Conservation (phyloP, 108 stramenopile genomes). For the Cyclotella cryptica region DNA sequence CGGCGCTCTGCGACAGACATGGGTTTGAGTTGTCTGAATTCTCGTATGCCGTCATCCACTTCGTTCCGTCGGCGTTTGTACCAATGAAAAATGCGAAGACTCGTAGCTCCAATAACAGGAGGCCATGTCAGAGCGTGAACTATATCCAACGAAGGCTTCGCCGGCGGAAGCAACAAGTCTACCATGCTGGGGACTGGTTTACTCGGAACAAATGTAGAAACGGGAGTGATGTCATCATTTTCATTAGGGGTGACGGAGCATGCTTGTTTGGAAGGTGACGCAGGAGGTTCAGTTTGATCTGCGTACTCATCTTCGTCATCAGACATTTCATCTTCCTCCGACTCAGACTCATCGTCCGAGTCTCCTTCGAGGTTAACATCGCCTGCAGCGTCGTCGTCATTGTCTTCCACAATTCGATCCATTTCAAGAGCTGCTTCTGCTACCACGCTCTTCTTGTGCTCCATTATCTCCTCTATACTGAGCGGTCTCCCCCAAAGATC, state of each 20-base stretch:
- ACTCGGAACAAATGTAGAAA: conserved; percentile 63
- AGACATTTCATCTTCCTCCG: conserved; percentile 63
- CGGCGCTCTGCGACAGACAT: conserved; percentile 74
- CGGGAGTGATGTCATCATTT: conserved; percentile 59
- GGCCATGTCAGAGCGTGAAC: conserved; percentile 79
- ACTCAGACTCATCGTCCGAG: conserved; percentile 69
- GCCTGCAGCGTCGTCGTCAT: conserved; percentile 59
- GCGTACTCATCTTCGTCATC: conserved; percentile 55
- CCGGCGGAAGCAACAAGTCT: conserved; percentile 84
- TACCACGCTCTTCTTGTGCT: conserved; percentile 70
- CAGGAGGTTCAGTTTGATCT: conserved; percentile 42
- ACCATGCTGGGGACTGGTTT: conserved; percentile 81
- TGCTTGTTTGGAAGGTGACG: conserved; percentile 33
- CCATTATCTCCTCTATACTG: conserved; percentile 47
- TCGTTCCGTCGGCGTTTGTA: conserved; percentile 84
- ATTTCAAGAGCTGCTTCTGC: conserved; percentile 75
- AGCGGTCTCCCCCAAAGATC: conserved; percentile 62
- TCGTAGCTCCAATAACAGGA: conserved; percentile 76
- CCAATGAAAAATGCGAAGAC: conserved; percentile 72
- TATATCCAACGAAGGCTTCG: conserved; percentile 73
- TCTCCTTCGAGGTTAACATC: conserved; percentile 71
- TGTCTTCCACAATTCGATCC: conserved; percentile 69
- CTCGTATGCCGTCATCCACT: conserved; percentile 82
- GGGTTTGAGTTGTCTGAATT: conserved; percentile 62
- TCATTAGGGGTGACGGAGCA: conserved; percentile 47